Conservation (phyloP, 2,329 filamentous ascomycete genomes). For the Penicillium sp. region DNA sequence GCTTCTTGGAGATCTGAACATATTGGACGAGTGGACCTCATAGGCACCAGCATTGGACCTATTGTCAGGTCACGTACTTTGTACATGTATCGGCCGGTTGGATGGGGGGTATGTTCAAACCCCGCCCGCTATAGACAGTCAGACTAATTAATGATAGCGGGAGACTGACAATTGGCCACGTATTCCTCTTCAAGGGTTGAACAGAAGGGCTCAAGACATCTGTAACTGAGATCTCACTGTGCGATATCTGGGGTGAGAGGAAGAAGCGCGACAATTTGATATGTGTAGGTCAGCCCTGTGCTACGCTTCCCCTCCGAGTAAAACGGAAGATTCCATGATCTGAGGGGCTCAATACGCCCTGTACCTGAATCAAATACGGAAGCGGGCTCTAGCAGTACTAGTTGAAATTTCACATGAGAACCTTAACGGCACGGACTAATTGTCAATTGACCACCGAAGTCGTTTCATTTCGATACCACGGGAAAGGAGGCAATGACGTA, state of each 20-base stretch:
- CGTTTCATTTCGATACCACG: not conserved
- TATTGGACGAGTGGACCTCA: not conserved
- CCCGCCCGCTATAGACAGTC: not conserved
- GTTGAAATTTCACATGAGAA: not conserved
- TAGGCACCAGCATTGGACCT: not conserved
- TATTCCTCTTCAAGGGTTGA: not conserved
- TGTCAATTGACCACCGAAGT: not conserved
- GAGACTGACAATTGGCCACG: not conserved
- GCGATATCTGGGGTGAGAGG: not conserved
- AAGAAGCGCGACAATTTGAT: not conserved
- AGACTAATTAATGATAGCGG: not conserved
- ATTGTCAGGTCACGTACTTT: not conserved
- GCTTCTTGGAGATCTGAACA: not conserved
- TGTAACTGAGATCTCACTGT: not conserved
- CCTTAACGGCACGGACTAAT: not conserved
- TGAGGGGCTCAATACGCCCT: not conserved
- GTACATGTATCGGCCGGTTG: not conserved
- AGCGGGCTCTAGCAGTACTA: not conserved
- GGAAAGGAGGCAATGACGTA: slow-evolving; percentile 21
- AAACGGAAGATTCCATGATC: not conserved
- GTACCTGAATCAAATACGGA: not conserved
- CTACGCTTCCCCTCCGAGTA: not conserved
- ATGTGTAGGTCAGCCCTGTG: too few species aligned
- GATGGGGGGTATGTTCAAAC: not conserved
- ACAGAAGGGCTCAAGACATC: not conserved